Percentiles rank a stretch among this genome's conserved stretches.
Evolutionary conservation across 768 basidiomycete genomes (phyloP).

Genomic region (Calocera cornea): DNA sequence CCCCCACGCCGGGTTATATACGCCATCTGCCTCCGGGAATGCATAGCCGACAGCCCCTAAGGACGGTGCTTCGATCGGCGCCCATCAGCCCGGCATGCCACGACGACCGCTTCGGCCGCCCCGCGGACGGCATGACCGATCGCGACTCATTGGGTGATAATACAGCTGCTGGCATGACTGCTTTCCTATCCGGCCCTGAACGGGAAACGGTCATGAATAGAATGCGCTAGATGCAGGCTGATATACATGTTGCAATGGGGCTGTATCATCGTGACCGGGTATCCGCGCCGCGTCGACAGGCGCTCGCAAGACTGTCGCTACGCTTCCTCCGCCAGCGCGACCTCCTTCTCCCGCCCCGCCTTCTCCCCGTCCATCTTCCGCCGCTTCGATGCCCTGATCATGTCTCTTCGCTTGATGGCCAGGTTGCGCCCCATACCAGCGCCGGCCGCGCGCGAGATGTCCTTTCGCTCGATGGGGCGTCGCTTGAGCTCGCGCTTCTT

Average conservation of each 20-base stretch:
- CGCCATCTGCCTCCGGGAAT: not conserved
- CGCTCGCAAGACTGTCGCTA: not conserved
- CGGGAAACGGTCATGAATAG: too few species aligned
- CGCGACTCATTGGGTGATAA: too few species aligned
- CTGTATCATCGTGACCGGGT: not conserved
- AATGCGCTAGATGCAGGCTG: not conserved
- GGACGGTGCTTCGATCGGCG: not conserved
- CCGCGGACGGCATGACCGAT: too few species aligned
- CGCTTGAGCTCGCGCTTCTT: constrained; percentile 76
- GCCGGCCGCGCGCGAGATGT: constrained; percentile 56
- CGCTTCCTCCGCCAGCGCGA: not conserved
- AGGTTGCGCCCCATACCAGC: constrained; percentile 53
- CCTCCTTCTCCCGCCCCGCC: constrained; percentile 12
- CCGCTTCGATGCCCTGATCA: constrained; percentile 62
- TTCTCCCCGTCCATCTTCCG: constrained; percentile 35
- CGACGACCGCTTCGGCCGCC: too few species aligned
- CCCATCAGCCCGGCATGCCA: not conserved
- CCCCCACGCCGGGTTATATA: not conserved
- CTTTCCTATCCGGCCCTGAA: too few species aligned
- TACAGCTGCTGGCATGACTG: too few species aligned
- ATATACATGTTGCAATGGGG: not conserved
- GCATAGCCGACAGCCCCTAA: not conserved
- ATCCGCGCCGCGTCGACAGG: not conserved
- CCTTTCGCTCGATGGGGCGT: constrained; percentile 42
- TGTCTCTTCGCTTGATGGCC: constrained; percentile 66